Percentiles rank a stretch among this genome's conserved stretches.
Evolutionary conservation across 2,329 filamentous ascomycete genomes (phyloP).

Genomic region (Pyrenophora tritici-repentis): DNA sequence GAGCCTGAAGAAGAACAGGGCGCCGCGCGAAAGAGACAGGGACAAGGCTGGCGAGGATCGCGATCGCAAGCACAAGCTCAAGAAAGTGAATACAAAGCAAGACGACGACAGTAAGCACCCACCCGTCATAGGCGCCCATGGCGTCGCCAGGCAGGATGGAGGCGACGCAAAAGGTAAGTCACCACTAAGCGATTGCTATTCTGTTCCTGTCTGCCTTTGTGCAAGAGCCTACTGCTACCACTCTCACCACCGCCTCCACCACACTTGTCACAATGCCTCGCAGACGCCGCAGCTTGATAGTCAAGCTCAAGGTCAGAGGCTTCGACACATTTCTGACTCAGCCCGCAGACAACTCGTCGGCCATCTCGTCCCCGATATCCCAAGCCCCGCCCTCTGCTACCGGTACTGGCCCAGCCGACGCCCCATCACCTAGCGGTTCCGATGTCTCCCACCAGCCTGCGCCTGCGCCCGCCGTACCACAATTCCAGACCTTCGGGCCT

Average conservation of each 20-base stretch:
- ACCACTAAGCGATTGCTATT: neutral
- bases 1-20: slow-evolving; percentile 65
- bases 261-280: slow-evolving; percentile 1
- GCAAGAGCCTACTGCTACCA: neutral
- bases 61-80: slow-evolving; percentile 53
- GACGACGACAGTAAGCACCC: slow-evolving; percentile 68
- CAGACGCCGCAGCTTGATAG: neutral
- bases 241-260: neutral
- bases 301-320: neutral
- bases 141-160: slow-evolving; percentile 67
- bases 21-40: slow-evolving; percentile 58
- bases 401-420: slow-evolving; percentile 65
- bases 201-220: neutral
- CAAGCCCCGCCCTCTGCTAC: slow-evolving; percentile 50
- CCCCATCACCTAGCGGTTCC: slow-evolving; percentile 64
- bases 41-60: slow-evolving; percentile 52
- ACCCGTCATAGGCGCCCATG: slow-evolving; percentile 66
- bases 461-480: slow-evolving; percentile 65
- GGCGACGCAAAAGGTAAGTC: slow-evolving; percentile 59
- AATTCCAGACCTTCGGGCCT: slow-evolving; percentile 87
- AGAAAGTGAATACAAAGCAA: slow-evolving; percentile 77
- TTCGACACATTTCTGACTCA: slow-evolving; percentile 12
- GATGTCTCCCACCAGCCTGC: slow-evolving; percentile 63
- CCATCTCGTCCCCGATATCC: slow-evolving; percentile 48
- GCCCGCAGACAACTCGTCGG: slow-evolving; percentile 44